Evolutionary conservation across 768 basidiomycete genomes (phyloP), one percentile per base, ranked within the genome.

Genomic region (Fibroporia radiculosa): DNA sequence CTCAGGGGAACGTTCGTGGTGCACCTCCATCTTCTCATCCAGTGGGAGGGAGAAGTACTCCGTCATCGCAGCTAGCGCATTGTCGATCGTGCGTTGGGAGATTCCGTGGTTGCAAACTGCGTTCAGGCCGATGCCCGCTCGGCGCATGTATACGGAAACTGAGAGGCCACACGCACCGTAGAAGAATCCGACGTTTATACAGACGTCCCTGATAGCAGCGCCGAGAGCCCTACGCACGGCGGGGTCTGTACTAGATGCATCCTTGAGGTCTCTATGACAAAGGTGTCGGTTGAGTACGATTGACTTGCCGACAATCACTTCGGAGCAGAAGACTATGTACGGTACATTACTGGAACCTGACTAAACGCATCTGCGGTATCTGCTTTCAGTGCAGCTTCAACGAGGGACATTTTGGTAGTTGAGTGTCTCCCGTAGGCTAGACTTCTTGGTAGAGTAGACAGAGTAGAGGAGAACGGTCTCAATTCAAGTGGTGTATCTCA

Each of bases 31-130:
- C 62, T 93, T 92, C 3, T 63, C 62, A 14, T 73, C 75, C 23
- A 72, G 52, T 2, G 82, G 75, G 4, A 86, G 71, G 19, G 70
- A 62, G 57, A 92, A 95, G 66, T 86, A 92, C 0, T 61, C 52
- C 51, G 79, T 73, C n/a, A 75, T 65, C 19, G 66, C 67, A 0
- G 66, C 51, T 2, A 86, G 61, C 0, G 76, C 63, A 3, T 55
- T 51, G 1, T 70, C 55, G 34, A 84, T 74, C 6, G 69, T 56
- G 0, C 61, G 55, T 29, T 79, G 71, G 2, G 79, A 63, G 24
- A 93, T 83, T 1, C 78, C 78, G 53, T 93, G 91, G 50, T 89
- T 88, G 56, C 67, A 74, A 14, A 88, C 84, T 91, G 58, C 92
- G 1, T 90, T 90, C 5, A 87, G 86, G 41, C 77, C 72, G 44